Percentiles rank a stretch among this genome's conserved stretches.
phyloP scores from a whole-genome alignment of 164 flowering plant genomes.

The Brasenia schreberi region DNA sequence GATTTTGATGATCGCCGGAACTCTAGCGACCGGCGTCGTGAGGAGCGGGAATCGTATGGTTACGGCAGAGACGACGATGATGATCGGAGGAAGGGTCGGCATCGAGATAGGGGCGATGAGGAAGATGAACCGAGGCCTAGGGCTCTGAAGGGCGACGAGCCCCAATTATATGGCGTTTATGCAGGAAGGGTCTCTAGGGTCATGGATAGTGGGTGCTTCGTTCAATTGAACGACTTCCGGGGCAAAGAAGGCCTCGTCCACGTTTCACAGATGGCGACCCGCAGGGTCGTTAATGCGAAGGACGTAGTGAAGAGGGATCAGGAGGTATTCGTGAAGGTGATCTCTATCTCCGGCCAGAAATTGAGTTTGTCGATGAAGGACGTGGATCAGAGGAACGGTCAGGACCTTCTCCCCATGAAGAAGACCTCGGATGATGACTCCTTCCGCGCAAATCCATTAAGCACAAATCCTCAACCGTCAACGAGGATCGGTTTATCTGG shows the following conservation, averaged over 20 bases:
- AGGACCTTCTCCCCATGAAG: constrained; percentile 73
- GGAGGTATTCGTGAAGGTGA: constrained; percentile 77
- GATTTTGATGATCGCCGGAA: constrained; percentile 3
- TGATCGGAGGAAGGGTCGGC: background rate
- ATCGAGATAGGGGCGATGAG: constrained; percentile 3
- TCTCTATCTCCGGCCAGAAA: constrained; percentile 66
- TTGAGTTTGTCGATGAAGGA: constrained; percentile 84
- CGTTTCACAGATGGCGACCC: constrained; percentile 59
- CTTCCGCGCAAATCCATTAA: constrained; percentile 42
- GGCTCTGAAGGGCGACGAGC: constrained; percentile 18
- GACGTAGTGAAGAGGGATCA: constrained; percentile 80
- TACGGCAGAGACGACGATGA: constrained; percentile 12
- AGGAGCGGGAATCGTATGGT: constrained; percentile 4
- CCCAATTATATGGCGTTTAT: constrained; percentile 59
- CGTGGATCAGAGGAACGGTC: constrained; percentile 81
- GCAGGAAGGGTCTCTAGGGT: constrained; percentile 71
- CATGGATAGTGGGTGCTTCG: constrained; percentile 80
- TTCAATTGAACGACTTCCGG: constrained; percentile 47
- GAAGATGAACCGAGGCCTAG: background rate
- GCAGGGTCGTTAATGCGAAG: constrained; percentile 59
- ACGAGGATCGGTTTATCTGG: constrained; percentile 67
- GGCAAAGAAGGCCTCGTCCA: constrained; percentile 91
- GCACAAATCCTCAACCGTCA: constrained; percentile 31
- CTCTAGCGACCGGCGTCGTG: constrained; percentile 7
- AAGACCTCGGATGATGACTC: constrained; percentile 44